A percentile compares a stretch with the other conserved stretches of the same genome.
Evolutionary conservation across 148 eudicot genomes (phyloP).

Genomic region (Rhododendron ovatum): DNA sequence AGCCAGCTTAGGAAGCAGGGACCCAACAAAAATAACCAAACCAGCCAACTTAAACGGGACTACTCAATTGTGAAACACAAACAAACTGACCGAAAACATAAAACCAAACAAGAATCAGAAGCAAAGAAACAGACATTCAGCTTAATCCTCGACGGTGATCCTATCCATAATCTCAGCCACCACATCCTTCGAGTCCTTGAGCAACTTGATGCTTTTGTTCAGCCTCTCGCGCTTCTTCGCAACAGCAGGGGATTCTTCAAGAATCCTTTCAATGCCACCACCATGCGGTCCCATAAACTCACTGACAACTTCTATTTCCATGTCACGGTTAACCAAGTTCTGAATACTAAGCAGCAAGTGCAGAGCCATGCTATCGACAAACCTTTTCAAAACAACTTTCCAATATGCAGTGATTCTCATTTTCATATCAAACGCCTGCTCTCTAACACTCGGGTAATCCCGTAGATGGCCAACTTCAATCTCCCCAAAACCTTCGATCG

Average conservation of each 20-base stretch:
- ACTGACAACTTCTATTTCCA: slow-evolving; percentile 40
- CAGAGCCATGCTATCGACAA: slow-evolving; percentile 52
- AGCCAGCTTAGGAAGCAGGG: no score
- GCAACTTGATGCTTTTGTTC: neutral
- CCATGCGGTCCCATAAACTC: slow-evolving; percentile 40
- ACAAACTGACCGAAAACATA: neutral
- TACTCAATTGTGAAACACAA: no score
- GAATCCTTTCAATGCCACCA: slow-evolving; percentile 44
- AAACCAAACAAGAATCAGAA: neutral
- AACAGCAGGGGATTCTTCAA: neutral
- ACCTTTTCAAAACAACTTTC: slow-evolving; percentile 16
- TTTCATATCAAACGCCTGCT: slow-evolving; percentile 21
- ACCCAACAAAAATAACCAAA: no score
- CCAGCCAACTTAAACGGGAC: no score
- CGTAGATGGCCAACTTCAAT: no score
- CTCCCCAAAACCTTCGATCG: no score
- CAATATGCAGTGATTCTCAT: slow-evolving; percentile 40
- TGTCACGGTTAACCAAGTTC: slow-evolving; percentile 46
- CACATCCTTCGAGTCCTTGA: neutral
- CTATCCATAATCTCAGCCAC: neutral
- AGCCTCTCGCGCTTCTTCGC: neutral
- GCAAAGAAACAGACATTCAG: neutral
- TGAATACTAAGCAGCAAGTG: slow-evolving; percentile 39
- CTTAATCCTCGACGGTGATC: neutral
- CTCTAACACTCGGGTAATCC: no score